Conservation (phyloP, 768 basidiomycete species). For the Cystobasidium tubakii region DNA sequence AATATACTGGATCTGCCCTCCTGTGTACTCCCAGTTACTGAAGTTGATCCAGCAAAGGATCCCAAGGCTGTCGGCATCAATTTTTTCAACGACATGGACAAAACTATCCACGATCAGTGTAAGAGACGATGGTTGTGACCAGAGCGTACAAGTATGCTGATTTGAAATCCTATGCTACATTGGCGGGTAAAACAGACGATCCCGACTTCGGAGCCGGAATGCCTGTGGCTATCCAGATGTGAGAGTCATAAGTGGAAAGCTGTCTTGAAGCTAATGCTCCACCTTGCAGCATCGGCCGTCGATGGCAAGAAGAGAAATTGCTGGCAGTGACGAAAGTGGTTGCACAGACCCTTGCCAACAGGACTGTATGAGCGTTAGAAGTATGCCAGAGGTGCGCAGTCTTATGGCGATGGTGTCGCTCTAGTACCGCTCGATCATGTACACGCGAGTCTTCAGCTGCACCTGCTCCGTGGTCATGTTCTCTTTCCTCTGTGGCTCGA, state of each 20-base stretch:
- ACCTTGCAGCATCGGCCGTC: neutral
- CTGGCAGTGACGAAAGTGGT: conserved; percentile 5
- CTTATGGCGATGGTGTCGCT: too few relatives aligned
- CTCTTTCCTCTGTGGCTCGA: neutral
- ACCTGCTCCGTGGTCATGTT: conserved; percentile 6
- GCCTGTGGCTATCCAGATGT: conserved; percentile 3
- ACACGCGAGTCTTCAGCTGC: neutral
- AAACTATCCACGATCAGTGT: neutral
- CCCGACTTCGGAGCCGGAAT: neutral
- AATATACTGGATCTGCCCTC: conserved; percentile 26
- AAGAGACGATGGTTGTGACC: too few relatives aligned
- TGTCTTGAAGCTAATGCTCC: neutral
- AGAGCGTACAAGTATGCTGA: neutral
- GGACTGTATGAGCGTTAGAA: neutral
- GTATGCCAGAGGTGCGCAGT: too few relatives aligned
- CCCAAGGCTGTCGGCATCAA: neutral
- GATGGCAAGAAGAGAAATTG: conserved; percentile 17
- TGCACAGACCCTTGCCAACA: neutral
- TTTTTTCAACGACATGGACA: conserved; percentile 9
- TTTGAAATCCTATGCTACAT: neutral
- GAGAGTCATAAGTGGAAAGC: too few relatives aligned
- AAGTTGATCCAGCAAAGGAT: conserved; percentile 10
- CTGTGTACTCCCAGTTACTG: conserved; percentile 9
- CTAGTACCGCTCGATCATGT: conserved; percentile 1
- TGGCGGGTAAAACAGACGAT: conserved; percentile 3